Evolutionary conservation across 176 grass and related monocot species (phyloP).

Genomic region (Eleusine indica): DNA sequence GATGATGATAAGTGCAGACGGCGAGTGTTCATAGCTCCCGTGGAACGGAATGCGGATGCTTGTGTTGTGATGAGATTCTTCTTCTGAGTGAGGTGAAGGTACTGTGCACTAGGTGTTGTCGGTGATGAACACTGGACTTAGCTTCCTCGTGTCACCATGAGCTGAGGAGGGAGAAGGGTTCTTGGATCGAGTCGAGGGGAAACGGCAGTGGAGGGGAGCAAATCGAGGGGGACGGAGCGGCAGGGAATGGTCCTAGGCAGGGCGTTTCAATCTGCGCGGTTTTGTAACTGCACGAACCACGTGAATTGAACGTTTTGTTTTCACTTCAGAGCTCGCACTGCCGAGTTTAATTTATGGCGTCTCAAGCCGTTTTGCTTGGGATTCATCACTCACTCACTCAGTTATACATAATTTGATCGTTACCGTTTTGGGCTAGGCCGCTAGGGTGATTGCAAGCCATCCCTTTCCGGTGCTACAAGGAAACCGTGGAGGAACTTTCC

Average conservation of each 20-base stretch:
- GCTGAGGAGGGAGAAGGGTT: background rate
- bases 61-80: background rate
- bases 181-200: background rate
- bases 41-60: too few species aligned
- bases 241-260: too few species aligned
- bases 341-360: background rate
- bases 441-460: background rate
- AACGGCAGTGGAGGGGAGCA: slow-evolving; percentile 4
- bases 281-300: too few species aligned
- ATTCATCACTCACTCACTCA: background rate
- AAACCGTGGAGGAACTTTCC: background rate
- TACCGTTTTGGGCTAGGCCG: background rate
- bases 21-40: slow-evolving; percentile 4
- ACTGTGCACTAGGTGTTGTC: background rate
- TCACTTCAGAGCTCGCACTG: background rate
- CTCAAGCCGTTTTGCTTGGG: background rate
- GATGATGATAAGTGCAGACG: too few species aligned
- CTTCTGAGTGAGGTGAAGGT: slow-evolving; percentile 22
- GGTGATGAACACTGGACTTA: too few species aligned
- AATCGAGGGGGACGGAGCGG: slow-evolving; percentile 31
- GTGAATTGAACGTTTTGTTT: background rate
- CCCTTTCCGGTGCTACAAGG: background rate
- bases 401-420: background rate
- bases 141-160: slow-evolving; percentile 17
- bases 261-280: too few species aligned